Base-by-base conservation (phyloP, 495 filamentous ascomycete genomes). In the Usnea hakonensis region DNA sequence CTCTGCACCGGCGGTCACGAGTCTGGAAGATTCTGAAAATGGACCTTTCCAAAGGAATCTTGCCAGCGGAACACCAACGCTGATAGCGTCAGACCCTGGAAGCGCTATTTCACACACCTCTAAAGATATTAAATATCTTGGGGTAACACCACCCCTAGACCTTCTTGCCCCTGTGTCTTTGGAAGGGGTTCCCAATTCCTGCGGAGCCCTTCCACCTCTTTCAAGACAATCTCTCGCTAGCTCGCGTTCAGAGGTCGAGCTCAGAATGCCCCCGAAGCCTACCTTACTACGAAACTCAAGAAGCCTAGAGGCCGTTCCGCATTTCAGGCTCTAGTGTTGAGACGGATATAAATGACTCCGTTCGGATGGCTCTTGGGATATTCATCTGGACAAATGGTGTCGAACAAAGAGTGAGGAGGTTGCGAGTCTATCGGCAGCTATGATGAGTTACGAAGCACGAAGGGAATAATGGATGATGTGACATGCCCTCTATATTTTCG, bases 251-350 rank as follows among this genome's bases (percentile, higher is more conserved):
- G 58, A 60, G 11, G 23, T 32, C 21, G 58, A 37, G 37, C 44
- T 60, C n/a, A 60, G 33, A 0, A 32, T 48, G 44, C 40, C 41
- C 32, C 36, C 58, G 11, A 60, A 46, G 40, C 58, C 58, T 60
- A 26, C 43, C 10, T 52, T 60, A 33, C 26, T 48, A 52, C 21
- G 44, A 23, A 40, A 26, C 13, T 52, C 33, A 38, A 38, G 14
- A 14, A 40, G 33, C 58, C 58, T 60, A 2, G 44, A 60, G 17
- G 30, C 17, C 16, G 35, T 60, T 60, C 58, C 48, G 28, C 16
- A 52, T 19, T 14, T 52, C 48, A 52, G 48, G 17, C 48, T 52
- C 48, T 10, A 32, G n/a, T n/a, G n/a, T 17, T 52, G 48, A 32
- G 17, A 52, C 16, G 48, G 28, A 11, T 0, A 8, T 19, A 19